phyloP scores from a whole-genome alignment of 352 stramenopile species.

The Globisporangium nunn region DNA sequence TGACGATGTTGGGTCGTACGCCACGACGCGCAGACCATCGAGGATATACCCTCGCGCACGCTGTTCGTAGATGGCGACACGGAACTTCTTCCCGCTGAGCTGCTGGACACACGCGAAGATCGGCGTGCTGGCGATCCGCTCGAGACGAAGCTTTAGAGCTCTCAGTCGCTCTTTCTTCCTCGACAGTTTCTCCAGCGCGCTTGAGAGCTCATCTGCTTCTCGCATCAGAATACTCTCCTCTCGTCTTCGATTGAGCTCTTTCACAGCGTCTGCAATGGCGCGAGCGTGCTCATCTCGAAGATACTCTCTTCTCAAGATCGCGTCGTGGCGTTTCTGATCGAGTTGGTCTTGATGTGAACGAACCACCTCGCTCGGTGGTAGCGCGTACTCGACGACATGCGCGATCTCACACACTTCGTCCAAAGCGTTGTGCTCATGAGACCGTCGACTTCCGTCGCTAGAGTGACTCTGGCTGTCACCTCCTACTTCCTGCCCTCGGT shows the following conservation, averaged over 20 bases:
- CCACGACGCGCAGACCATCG: constrained; percentile 42
- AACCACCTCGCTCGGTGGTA: not conserved
- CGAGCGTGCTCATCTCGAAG: constrained; percentile 12
- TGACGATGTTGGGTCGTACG: constrained; percentile 43
- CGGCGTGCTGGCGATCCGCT: constrained; percentile 16
- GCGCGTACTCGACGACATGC: not conserved
- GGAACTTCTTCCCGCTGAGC: constrained; percentile 37
- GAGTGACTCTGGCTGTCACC: not conserved
- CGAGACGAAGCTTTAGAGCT: constrained; percentile 13
- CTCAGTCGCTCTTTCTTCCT: constrained; percentile 9
- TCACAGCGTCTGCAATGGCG: constrained; percentile 7
- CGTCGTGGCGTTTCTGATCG: constrained; percentile 18
- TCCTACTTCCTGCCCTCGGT: not conserved
- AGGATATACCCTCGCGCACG: constrained; percentile 35
- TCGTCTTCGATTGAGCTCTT: constrained; percentile 23
- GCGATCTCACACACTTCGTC: not conserved
- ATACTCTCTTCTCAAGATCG: constrained; percentile 7
- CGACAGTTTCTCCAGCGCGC: constrained; percentile 16
- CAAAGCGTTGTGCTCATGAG: not conserved
- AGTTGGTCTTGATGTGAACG: constrained; percentile 7
- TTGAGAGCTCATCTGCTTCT: constrained; percentile 28
- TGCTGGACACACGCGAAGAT: constrained; percentile 33
- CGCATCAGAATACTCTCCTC: constrained; percentile 48
- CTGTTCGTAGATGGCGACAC: constrained; percentile 32
- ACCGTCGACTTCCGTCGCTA: not conserved